Conservation (phyloP, 148 eudicot genomes). For the Polygonum aviculare region DNA sequence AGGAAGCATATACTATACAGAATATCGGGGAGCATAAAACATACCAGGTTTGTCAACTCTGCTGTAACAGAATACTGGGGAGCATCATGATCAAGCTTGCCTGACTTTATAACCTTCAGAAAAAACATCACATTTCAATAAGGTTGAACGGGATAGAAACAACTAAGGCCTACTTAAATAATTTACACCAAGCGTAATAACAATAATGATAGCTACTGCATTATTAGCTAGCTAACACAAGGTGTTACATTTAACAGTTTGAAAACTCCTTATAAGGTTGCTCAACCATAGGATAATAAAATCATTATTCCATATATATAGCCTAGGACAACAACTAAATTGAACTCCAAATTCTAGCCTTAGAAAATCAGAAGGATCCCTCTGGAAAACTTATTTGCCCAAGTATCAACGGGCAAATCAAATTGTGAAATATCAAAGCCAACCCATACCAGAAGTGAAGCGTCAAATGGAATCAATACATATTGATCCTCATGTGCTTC, state of each 20-base stretch:
- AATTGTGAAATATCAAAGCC: background rate
- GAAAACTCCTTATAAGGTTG: background rate
- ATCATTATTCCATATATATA: too few species aligned
- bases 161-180: background rate
- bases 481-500: slow-evolving; percentile 31
- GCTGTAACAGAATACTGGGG: slow-evolving; percentile 66
- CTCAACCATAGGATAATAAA: background rate
- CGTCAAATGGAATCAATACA: slow-evolving; percentile 64
- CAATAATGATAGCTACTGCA: background rate
- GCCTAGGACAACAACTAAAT: too few species aligned
- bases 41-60: slow-evolving; percentile 32
- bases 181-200: background rate
- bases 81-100: slow-evolving; percentile 58
- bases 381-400: too few species aligned
- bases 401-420: background rate
- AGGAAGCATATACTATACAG: background rate
- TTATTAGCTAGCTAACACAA: background rate
- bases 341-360: too few species aligned
- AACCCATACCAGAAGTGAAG: slow-evolving; percentile 60
- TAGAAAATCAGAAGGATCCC: too few species aligned
- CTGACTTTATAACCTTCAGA: slow-evolving; percentile 68
- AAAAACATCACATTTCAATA: slow-evolving; percentile 8
- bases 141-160: background rate
- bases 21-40: background rate
- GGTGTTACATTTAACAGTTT: background rate